These are phyloP conservation scores for Cyberlindnera xylosilytica DNA, from an alignment of 805 yeast species.

Conservation along the genomic window DNA sequence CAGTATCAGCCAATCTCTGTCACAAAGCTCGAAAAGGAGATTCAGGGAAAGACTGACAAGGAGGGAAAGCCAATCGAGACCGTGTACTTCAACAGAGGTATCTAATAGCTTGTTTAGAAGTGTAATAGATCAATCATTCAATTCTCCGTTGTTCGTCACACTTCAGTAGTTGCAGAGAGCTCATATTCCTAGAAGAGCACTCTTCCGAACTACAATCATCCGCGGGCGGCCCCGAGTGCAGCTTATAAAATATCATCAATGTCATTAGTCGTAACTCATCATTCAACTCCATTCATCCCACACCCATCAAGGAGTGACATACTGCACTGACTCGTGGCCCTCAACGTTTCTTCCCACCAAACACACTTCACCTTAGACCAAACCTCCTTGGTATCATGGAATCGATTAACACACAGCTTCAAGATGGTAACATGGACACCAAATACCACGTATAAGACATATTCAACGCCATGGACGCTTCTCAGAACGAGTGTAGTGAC, in stretches of 20 bases:
- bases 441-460: not conserved
- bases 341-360: conserved; percentile 4
- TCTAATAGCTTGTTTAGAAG: no score
- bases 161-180: no score
- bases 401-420: conserved; percentile 1
- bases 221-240: no score
- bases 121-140: no score
- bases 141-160: no score
- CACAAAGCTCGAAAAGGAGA: conserved; percentile 57
- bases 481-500: not conserved
- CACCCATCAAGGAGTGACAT: no score
- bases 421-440: conserved; percentile 3
- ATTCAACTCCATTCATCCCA: no score
- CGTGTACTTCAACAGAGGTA: conserved; percentile 92
- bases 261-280: no score
- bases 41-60: conserved; percentile 57
- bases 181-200: no score
- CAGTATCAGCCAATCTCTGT: conserved; percentile 70
- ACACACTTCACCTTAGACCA: conserved; percentile 2
- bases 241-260: no score
- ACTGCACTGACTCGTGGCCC: no score
- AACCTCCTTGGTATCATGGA: conserved; percentile 5
- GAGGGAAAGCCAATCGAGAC: conserved; percentile 53
- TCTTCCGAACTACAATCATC: no score
- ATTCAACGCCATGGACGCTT: not conserved